Evolutionary conservation across 1,139 yeast species (phyloP), one percentile per base, ranked within the genome.

Genomic region (Yarrowia galli): DNA sequence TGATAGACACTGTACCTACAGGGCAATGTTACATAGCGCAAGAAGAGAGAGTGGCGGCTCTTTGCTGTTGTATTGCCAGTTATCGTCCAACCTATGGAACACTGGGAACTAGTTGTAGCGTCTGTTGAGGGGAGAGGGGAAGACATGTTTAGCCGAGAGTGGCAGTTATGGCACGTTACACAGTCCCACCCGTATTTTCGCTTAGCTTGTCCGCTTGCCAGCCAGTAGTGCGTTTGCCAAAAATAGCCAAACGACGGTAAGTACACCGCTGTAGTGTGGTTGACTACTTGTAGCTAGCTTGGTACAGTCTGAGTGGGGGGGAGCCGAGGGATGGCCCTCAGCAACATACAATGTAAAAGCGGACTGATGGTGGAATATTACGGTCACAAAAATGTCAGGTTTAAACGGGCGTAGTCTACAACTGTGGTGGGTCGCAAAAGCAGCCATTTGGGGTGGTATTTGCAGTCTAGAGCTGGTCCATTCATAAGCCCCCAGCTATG

Each of bases 391-490:
- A 32, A 35, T 12, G 6, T 15, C 13, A 12, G 4, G 38, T 12
- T 12, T 13, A 13, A 13, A 36, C 16, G 40, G 3, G 8, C 8
- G 40, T 6, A 36, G 1, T 36, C 40, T 36, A 15, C 16, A 36
- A 15, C n/a, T 36, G 40, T 15, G 16, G n/a, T 15, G 40, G n/a
- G 40, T 6, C 8, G 40, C 40, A 6, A 13, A 36, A 15, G n/a
- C n/a, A 36, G 18, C 48, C 45, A 23, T 10, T 42, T 18, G 9
- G 15, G 40, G 40, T 28, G 6, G 40, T 6, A 12, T 36, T 36
- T 36, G n/a, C 40, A n/a, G 36, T 48, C 56, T 32, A 49, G 56
- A 49, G 7, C 40, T 32, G 56, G 56, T 49, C 56, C 56, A 49
- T 49, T 49, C 56, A 49, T 49, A 49, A 12, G 16, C 56, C 56